A percentile compares a stretch with the other conserved stretches of the same genome.
Evolutionary conservation across 1,284 basidiomycete species (phyloP).

Genomic region (Moesziomyces sp.): DNA sequence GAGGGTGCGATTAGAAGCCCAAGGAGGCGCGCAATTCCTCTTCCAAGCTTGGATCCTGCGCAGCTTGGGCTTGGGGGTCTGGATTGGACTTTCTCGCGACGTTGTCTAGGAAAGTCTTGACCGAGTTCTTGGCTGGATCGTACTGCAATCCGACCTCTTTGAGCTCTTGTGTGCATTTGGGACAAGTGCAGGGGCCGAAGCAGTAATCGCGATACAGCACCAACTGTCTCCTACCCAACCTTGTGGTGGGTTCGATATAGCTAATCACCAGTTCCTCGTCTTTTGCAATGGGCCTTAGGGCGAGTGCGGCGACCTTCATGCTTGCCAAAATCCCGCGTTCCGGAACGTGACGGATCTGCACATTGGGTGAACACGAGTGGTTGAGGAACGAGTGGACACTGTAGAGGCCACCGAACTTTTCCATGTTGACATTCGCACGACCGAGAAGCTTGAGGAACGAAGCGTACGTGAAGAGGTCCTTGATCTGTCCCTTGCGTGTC

Average conservation of each 20-base stretch:
- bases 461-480: conserved; percentile 78
- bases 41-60: conserved; percentile 29
- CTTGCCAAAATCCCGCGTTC: conserved; percentile 72
- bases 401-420: conserved; percentile 87
- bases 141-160: conserved; percentile 10
- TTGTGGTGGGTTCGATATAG: conserved; percentile 78
- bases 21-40: conserved; percentile 56
- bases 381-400: conserved; percentile 86
- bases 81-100: conserved; percentile 20
- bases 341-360: conserved; percentile 78
- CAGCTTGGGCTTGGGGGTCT: background rate
- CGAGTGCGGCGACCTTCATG: conserved; percentile 78
- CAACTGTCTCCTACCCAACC: conserved; percentile 73
- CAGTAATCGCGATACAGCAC: conserved; percentile 71
- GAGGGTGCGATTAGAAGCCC: conserved; percentile 38
- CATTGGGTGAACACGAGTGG: conserved; percentile 82
- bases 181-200: conserved; percentile 74
- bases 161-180: conserved; percentile 72
- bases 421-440: conserved; percentile 84
- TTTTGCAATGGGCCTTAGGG: conserved; percentile 74
- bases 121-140: conserved; percentile 18
- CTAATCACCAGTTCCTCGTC: conserved; percentile 80
- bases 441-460: conserved; percentile 80
- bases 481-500: conserved; percentile 72
- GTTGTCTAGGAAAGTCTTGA: conserved; percentile 26